Evolutionary conservation across 1,139 yeast species (phyloP).

Genomic region (Nakaseomyces nivariensis): DNA sequence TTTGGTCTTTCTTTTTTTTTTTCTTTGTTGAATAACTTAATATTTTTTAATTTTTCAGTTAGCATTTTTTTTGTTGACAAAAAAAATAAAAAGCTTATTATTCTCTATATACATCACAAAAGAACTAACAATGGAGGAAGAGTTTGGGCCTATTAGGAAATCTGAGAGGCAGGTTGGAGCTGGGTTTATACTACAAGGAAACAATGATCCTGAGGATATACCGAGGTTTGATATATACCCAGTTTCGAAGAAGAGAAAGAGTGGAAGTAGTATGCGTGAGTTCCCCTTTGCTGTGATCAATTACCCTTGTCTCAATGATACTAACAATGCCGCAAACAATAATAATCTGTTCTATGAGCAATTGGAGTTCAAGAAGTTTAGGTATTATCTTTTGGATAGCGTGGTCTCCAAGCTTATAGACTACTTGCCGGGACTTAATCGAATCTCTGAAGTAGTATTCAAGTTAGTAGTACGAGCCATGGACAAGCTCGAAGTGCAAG

Average conservation of each 20-base stretch:
- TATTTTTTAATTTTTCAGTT: too few relatives aligned
- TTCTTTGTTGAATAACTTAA: too few relatives aligned
- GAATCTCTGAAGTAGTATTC: not conserved
- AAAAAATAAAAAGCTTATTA: not conserved
- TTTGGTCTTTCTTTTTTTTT: too few relatives aligned
- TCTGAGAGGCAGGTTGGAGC: not conserved
- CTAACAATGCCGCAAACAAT: too few relatives aligned
- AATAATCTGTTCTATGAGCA: slow-evolving; percentile 1
- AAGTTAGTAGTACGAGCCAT: not conserved
- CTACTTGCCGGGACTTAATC: not conserved
- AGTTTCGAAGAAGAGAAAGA: not conserved
- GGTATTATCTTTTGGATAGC: not conserved
- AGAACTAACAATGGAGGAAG: not conserved
- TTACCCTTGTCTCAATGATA: not conserved
- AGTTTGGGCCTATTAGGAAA: not conserved
- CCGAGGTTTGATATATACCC: not conserved
- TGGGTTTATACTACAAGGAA: not conserved
- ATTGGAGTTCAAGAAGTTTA: not conserved
- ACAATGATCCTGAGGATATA: not conserved
- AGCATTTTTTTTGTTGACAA: too few relatives aligned
- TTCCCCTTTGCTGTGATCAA: slow-evolving; percentile 2
- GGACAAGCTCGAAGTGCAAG: not conserved
- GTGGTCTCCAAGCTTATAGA: not conserved
- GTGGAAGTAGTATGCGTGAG: not conserved
- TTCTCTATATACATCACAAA: not conserved